A percentile compares a stretch with the other conserved stretches of the same genome.
phyloP scores from a whole-genome alignment of 805 yeast genomes.

The Schwanniomyces pseudopolymorphus region DNA sequence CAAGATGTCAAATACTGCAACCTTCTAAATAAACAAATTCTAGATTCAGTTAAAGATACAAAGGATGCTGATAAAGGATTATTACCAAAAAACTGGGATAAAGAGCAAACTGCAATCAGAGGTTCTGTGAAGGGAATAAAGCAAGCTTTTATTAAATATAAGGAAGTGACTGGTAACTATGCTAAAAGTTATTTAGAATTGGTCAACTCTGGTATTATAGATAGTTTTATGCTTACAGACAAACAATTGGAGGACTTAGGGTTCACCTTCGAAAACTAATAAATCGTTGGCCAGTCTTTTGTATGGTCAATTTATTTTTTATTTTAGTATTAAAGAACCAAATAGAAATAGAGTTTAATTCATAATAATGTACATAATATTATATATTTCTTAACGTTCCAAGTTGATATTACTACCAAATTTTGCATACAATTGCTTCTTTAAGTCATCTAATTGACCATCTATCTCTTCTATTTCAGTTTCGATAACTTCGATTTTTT shows the following conservation, averaged over 20 bases:
- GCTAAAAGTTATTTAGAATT: constrained; percentile 41
- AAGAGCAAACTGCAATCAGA: constrained; percentile 42
- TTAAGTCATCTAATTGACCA: constrained; percentile 56
- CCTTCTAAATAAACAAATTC: constrained; percentile 24
- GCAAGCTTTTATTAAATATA: constrained; percentile 43
- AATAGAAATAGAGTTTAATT: neutral
- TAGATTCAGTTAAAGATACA: constrained; percentile 7
- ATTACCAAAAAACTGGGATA: constrained; percentile 54
- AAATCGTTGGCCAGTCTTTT: neutral
- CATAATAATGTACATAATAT: neutral
- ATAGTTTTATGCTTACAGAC: constrained; percentile 13
- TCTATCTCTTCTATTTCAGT: constrained; percentile 51
- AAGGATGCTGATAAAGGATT: constrained; percentile 30
- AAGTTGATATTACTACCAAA: constrained; percentile 88
- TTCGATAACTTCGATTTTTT: constrained; percentile 47
- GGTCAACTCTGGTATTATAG: constrained; percentile 33
- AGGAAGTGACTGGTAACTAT: constrained; percentile 34
- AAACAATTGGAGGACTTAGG: constrained; percentile 14
- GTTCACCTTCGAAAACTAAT: constrained; percentile 4
- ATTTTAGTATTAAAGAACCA: neutral
- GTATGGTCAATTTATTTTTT: neutral
- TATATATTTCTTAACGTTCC: constrained; percentile 49
- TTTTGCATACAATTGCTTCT: constrained; percentile 76
- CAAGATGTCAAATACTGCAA: constrained; percentile 59
- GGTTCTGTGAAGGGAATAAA: constrained; percentile 44